Base-by-base conservation (phyloP, 306 rosid species). In the Trifolium fragiferum region DNA sequence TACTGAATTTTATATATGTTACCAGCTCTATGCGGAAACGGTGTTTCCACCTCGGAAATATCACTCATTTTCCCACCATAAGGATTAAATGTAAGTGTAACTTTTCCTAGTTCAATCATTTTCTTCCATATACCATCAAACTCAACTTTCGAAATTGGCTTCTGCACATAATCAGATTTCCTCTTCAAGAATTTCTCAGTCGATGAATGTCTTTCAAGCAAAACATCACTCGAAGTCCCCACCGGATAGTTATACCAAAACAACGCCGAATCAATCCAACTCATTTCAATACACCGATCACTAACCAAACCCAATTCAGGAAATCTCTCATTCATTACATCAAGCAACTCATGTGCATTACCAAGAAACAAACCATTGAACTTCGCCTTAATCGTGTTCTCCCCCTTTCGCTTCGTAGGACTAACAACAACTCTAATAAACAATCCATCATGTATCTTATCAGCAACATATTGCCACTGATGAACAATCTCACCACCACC, bases 1-100 rank as follows among this genome's bases (percentile, higher is more conserved):
- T 89, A 91, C 70, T 89, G 93, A 33, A 90, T 87, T 62, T 88
- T 87, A 82, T 74, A 90, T 21, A 74, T 38, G 80, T 88, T 90
- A 47, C 92, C 96, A 13, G 86, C 86, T 76, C 96, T 84, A 37
- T 90, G 96, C 4, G 96, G 96, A 75, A 90, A 90, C 5, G 90
- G 82, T 12, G 90, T 90, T 62, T 80, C 93, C 5, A 18, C 2
- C 80, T 88, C 90, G 2, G 86, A 71, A 50, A 90, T 85, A 77
- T 88, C 82, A 68, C 87, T 76, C 93, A 88, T 90, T 82, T 66
- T 88, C 44, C 93, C 90, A 43, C 96, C 93, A 16, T 86, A 90
- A 8, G 96, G 89, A 51, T 87, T 87, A 61, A 85, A 82, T 73
- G 88, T 79, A 6, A 83, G 66, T 33, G 46, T 89, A 55, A 77